Percentiles rank a stretch among this genome's conserved stretches.
Conservation (phyloP, 2,329 filamentous ascomycete genomes). For the Massarina eburnea region DNA sequence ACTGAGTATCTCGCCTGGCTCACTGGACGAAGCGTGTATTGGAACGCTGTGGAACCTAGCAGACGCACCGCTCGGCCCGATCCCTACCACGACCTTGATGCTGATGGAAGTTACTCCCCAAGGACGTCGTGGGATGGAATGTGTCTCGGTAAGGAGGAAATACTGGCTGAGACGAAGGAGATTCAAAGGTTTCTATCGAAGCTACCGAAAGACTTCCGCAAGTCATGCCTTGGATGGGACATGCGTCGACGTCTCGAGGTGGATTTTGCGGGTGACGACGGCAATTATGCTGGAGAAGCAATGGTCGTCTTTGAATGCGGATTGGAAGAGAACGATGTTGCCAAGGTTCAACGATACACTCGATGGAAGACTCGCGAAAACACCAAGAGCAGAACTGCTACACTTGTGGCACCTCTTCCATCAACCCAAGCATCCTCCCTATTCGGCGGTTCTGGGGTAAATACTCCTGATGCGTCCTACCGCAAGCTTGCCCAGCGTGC, state of each 20-base stretch:
- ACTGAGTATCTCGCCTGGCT: constrained; percentile 73
- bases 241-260: constrained; percentile 85
- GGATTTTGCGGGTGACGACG: constrained; percentile 83
- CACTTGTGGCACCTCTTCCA: constrained; percentile 19
- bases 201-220: constrained; percentile 76
- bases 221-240: constrained; percentile 82
- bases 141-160: constrained; percentile 69
- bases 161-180: constrained; percentile 75
- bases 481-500: constrained; percentile 18
- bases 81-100: constrained; percentile 67
- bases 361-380: constrained; percentile 51
- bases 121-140: constrained; percentile 74
- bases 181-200: constrained; percentile 75
- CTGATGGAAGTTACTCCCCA: constrained; percentile 74
- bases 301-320: constrained; percentile 76
- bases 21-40: constrained; percentile 74
- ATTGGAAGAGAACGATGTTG: constrained; percentile 58
- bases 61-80: constrained; percentile 71
- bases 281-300: constrained; percentile 73
- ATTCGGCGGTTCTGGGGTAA: constrained; percentile 51
- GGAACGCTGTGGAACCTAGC: constrained; percentile 79
- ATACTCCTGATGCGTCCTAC: constrained; percentile 21
- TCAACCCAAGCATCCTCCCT: constrained; percentile 44
- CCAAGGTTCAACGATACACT: constrained; percentile 60
- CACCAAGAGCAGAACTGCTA: constrained; percentile 19